Evolutionary conservation across 2,329 filamentous ascomycete species (phyloP), one percentile per base, ranked within the genome.

Genomic region (Zalaria sp.): DNA sequence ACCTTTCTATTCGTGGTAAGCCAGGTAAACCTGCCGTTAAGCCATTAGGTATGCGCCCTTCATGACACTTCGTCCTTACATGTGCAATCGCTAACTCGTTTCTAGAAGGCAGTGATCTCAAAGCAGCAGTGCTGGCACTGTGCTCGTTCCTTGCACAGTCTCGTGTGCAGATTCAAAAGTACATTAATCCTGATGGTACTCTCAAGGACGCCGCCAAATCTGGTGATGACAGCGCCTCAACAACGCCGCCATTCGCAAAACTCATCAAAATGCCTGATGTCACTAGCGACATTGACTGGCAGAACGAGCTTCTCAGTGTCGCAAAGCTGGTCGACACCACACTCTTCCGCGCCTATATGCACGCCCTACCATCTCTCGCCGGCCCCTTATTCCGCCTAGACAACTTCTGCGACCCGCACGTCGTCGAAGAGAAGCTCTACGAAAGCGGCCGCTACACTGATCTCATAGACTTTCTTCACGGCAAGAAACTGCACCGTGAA

Each of bases 391-490:
- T 98, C 65, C 86, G 91, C 25, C 85, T 96, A 40, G 81, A 88
- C 56, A 98, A 98, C 59, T 96, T 95, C 57, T 96, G 91, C 59
- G 89, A 98, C 53, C 89, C 91, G 0, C 81, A 85, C 27, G 91
- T 96, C 3, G 89, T 98, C 25, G 91, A 94, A 57, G 84, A 94
- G 60, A 87, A 87, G 53, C 68, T 98, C 4, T 78, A 94, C 45
- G 85, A 94, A 57, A 85, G 81, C 34, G 83, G 83, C 44, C 78
- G 88, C 28, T 95, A 93, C 61, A 89, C 81, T 40, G 89, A 96
- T 62, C 68, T 98, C 2, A 87, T 98, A n/a, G 89, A 96, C 59
- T 98, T 98, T 57, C 79, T 96, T 51, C 86, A 93, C 53, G 91
- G 91, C 48, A 98, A 98, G 65, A 88, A 82, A 59, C 72, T 96